A percentile compares a stretch with the other conserved stretches of the same genome.
Conservation (phyloP, 441 rosid species). For the Gossypium gossypioides region DNA sequence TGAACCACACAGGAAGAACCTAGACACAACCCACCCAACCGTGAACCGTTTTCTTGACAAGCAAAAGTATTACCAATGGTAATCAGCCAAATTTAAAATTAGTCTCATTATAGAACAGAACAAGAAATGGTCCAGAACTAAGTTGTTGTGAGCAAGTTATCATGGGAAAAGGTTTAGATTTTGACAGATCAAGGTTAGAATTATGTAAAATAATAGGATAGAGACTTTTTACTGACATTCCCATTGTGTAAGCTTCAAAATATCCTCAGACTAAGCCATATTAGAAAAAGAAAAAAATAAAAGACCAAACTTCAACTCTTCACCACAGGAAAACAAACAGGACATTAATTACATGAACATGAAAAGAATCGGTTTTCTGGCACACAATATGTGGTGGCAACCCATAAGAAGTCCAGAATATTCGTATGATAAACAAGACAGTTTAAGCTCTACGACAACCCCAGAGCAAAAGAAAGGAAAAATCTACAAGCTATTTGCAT, state of each 20-base stretch:
- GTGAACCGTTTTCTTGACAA: not conserved
- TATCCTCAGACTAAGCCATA: not conserved
- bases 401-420: not conserved
- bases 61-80: not conserved
- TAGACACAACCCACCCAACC: not conserved
- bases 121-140: not conserved
- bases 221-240: not conserved
- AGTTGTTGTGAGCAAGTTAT: not conserved
- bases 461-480: not conserved
- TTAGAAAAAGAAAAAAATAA: not conserved
- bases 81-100: not conserved
- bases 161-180: not conserved
- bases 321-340: not conserved
- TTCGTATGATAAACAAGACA: not conserved
- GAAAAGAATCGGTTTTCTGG: not conserved
- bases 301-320: not conserved
- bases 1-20: not conserved
- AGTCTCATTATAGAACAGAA: not conserved
- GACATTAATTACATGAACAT: conserved; percentile 6
- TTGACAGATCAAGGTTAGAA: not conserved
- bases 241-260: not conserved
- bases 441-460: not conserved
- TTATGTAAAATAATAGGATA: not conserved
- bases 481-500: not conserved
- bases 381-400: not conserved